These are phyloP conservation scores for Pleurotus eryngii DNA, from an alignment of 768 basidiomycete species.

Conservation along the genomic window DNA sequence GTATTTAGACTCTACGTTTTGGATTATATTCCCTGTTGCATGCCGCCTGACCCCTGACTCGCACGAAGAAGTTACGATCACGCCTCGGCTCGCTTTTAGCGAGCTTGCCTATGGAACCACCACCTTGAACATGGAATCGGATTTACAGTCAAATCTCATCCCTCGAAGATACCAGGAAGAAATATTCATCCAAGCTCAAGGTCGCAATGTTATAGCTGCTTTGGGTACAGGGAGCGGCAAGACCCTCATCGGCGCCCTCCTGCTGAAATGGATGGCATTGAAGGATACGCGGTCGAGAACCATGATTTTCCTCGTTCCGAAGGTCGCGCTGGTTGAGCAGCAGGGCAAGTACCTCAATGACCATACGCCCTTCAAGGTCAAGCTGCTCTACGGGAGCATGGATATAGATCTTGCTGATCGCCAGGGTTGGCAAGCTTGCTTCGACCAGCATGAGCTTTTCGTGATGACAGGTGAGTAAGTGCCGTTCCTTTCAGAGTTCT, in stretches of 20 bases:
- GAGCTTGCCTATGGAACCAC: no score
- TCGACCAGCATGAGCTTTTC: slow-evolving; percentile 66
- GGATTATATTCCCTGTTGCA: neutral
- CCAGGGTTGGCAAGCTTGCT: slow-evolving; percentile 58
- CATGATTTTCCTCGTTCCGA: slow-evolving; percentile 80
- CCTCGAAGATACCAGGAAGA: slow-evolving; percentile 10
- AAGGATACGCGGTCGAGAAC: slow-evolving; percentile 52
- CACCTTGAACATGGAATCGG: no score
- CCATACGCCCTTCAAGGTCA: slow-evolving; percentile 64
- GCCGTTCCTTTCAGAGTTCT: neutral
- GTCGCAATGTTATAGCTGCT: slow-evolving; percentile 68
- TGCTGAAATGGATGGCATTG: slow-evolving; percentile 73
- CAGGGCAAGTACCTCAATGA: slow-evolving; percentile 65
- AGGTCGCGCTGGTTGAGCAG: slow-evolving; percentile 82
- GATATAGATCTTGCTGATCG: slow-evolving; percentile 72
- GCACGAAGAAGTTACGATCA: no score
- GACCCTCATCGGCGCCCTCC: slow-evolving; percentile 68
- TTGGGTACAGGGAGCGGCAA: slow-evolving; percentile 78
- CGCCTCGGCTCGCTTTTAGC: no score
- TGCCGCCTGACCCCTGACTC: no score
- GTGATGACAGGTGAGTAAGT: slow-evolving; percentile 74
- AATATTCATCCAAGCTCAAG: slow-evolving; percentile 23
- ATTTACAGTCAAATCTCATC: no score
- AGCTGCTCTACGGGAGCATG: slow-evolving; percentile 66
- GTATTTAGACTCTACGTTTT: neutral